These are phyloP conservation scores for Spergularia azorica DNA, from an alignment of 179 eudicot genomes.

Conservation along the genomic window DNA sequence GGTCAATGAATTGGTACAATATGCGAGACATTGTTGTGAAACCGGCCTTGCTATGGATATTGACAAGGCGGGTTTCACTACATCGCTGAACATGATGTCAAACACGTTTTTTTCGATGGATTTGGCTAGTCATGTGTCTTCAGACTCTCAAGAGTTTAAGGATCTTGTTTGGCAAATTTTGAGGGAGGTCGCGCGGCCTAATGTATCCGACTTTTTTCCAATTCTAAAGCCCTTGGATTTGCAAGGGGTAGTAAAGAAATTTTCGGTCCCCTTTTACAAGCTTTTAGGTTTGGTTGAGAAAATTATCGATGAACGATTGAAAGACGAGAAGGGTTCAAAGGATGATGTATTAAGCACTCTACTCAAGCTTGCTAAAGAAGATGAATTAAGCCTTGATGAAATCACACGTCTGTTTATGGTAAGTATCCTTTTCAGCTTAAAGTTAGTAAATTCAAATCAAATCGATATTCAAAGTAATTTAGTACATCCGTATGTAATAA, in stretches of 20 bases:
- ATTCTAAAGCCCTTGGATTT: slow-evolving; percentile 19
- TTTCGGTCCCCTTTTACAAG: background rate
- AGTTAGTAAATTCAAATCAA: no score
- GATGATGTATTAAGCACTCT: slow-evolving; percentile 21
- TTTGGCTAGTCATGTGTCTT: slow-evolving; percentile 17
- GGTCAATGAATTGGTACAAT: slow-evolving; percentile 21
- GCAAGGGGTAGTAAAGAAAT: slow-evolving; percentile 16
- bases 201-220: slow-evolving; percentile 21
- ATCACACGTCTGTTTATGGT: slow-evolving; percentile 23
- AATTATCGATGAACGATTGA: slow-evolving; percentile 22
- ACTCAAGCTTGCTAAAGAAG: slow-evolving; percentile 2
- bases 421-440: background rate
- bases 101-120: slow-evolving; percentile 26
- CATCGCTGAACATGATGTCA: slow-evolving; percentile 22
- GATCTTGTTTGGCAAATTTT: slow-evolving; percentile 14
- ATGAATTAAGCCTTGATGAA: slow-evolving; percentile 19
- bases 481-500: no score
- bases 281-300: slow-evolving; percentile 8
- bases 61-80: slow-evolving; percentile 19
- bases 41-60: slow-evolving; percentile 19
- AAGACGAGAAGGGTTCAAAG: background rate
- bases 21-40: background rate
- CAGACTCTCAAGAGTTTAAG: slow-evolving; percentile 12
- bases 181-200: slow-evolving; percentile 19
- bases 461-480: no score